A percentile compares a stretch with the other conserved stretches of the same genome.
Conservation (phyloP, 176 grass and related monocot species). For the Musa acuminata region DNA sequence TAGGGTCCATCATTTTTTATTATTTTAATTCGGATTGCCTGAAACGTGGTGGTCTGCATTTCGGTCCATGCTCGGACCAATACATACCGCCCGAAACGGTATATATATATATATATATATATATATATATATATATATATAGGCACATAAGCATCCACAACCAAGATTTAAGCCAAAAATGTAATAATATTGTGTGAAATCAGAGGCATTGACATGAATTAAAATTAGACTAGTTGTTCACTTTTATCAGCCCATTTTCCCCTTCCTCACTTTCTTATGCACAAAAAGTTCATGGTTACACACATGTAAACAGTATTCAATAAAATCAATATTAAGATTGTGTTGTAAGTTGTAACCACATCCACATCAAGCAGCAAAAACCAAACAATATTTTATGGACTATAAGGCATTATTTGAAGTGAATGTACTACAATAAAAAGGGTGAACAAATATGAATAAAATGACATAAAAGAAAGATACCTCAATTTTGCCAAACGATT, state of each 20-base stretch:
- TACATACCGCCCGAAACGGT: too few relatives aligned
- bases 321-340: neutral
- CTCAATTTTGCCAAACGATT: slow-evolving; percentile 96
- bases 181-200: neutral
- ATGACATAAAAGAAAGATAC: slow-evolving; percentile 23
- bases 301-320: too few relatives aligned
- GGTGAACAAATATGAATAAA: neutral
- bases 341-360: neutral
- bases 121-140: too few relatives aligned
- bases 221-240: neutral
- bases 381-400: neutral
- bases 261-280: neutral
- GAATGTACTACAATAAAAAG: neutral
- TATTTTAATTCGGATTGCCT: too few relatives aligned
- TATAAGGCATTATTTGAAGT: neutral
- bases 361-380: neutral
- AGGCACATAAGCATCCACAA: neutral
- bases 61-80: too few relatives aligned
- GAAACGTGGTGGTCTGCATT: too few relatives aligned
- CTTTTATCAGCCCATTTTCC: neutral
- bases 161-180: neutral
- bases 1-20: too few relatives aligned
- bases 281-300: too few relatives aligned
- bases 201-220: neutral
- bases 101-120: too few relatives aligned